A percentile compares a stretch with the other conserved stretches of the same genome.
Evolutionary conservation across 2,329 filamentous ascomycete genomes (phyloP).

Genomic region (Gliomastix tumulicola): DNA sequence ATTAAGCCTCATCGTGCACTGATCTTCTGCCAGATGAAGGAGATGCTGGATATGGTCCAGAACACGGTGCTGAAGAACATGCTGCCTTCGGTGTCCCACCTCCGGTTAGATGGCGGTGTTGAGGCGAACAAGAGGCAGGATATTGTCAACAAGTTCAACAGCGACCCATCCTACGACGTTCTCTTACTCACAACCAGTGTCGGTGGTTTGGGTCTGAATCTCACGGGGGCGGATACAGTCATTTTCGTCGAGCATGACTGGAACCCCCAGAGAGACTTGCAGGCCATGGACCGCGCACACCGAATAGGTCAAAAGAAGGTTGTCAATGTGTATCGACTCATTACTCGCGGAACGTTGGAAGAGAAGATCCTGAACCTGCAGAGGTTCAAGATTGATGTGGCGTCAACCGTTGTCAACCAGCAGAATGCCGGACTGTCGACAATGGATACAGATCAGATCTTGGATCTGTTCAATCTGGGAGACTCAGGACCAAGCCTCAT

Average conservation of each 20-base stretch:
- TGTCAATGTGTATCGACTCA: constrained; percentile 95
- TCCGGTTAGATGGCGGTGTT: constrained; percentile 89
- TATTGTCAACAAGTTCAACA: constrained; percentile 98
- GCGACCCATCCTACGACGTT: constrained; percentile 92
- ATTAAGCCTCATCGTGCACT: constrained; percentile 94
- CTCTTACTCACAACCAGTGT: constrained; percentile 91
- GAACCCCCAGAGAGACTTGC: constrained; percentile 98
- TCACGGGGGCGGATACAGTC: constrained; percentile 95
- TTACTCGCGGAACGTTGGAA: constrained; percentile 91
- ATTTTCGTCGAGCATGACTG: constrained; percentile 99
- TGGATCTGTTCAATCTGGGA: constrained; percentile 90
- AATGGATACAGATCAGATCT: constrained; percentile 98
- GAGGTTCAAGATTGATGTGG: constrained; percentile 99
- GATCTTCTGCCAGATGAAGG: constrained; percentile 99
- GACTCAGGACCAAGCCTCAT: constrained; percentile 65
- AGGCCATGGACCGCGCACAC: constrained; percentile 98
- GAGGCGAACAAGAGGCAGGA: constrained; percentile 92
- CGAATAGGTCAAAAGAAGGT: constrained; percentile 99
- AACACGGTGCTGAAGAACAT: constrained; percentile 84
- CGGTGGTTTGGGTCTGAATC: constrained; percentile 86
- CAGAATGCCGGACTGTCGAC: constrained; percentile 91
- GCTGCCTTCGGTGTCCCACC: constrained; percentile 85
- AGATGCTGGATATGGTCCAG: constrained; percentile 99
- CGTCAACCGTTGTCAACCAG: constrained; percentile 96
- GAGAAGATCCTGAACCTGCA: constrained; percentile 98